A percentile compares a stretch with the other conserved stretches of the same genome.
Conservation (phyloP, 2,329 filamentous ascomycete species). For the Ambrosiella cleistominuta region DNA sequence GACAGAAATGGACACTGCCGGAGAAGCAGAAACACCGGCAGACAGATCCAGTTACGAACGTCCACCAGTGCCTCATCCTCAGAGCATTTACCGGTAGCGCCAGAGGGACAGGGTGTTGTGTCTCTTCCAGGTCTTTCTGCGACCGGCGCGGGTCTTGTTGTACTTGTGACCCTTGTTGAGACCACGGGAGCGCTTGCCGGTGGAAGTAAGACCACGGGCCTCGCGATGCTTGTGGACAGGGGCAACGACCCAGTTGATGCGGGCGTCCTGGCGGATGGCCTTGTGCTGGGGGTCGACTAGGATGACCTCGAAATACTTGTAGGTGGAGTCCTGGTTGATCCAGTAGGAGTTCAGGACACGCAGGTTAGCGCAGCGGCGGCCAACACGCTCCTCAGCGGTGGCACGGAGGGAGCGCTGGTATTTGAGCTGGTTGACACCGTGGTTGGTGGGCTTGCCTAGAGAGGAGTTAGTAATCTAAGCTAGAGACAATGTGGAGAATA, state of each 20-base stretch:
- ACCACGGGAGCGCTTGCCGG: slow-evolving; percentile 98
- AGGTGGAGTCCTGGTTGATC: slow-evolving; percentile 99
- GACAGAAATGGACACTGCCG: slow-evolving; percentile 9
- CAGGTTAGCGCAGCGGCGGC: slow-evolving; percentile 95
- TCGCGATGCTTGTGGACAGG: slow-evolving; percentile 99
- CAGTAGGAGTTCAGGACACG: slow-evolving; percentile 99
- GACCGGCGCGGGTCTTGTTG: slow-evolving; percentile 94
- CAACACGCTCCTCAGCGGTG: slow-evolving; percentile 99
- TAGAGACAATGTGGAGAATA: background rate
- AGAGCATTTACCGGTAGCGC: slow-evolving; percentile 66
- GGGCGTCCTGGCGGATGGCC: slow-evolving; percentile 95
- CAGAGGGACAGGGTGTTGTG: slow-evolving; percentile 99
- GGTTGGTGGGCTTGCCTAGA: slow-evolving; percentile 98
- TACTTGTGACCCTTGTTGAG: slow-evolving; percentile 98
- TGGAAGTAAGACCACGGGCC: slow-evolving; percentile 87
- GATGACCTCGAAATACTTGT: slow-evolving; percentile 99
- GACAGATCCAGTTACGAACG: slow-evolving; percentile 1
- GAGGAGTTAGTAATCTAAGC: slow-evolving; percentile 15
- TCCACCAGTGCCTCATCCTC: slow-evolving; percentile 2
- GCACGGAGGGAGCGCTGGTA: slow-evolving; percentile 98
- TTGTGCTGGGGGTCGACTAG: slow-evolving; percentile 99
- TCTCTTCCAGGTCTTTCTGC: slow-evolving; percentile 99
- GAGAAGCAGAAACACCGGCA: slow-evolving; percentile 9
- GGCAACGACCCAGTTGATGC: slow-evolving; percentile 99
- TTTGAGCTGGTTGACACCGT: slow-evolving; percentile 99